Base-by-base conservation (phyloP, 2,329 filamentous ascomycete species). In the Aspergillus glaucus region DNA sequence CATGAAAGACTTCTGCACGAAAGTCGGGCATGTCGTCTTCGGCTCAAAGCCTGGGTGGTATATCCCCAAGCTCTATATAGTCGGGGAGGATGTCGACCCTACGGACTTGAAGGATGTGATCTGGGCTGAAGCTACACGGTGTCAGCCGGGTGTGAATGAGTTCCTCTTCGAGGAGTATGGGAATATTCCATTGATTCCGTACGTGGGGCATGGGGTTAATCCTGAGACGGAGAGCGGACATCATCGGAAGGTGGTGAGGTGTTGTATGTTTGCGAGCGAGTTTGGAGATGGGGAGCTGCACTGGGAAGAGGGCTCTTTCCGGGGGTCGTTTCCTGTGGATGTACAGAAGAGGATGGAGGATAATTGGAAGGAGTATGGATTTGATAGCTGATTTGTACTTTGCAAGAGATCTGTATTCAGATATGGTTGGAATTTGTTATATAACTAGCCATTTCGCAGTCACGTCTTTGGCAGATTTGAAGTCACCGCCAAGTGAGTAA, bases 401-500 rank as follows among this genome's bases (percentile, higher is more conserved):
- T 34, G 17, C 34, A 39, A 17, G n/a, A 39, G 36, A 39, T 39
- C 6, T 39, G 10, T 19, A 9, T 15, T 39, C 19, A 17, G 6
- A 39, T 39, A 15, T 39, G 1, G n/a, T 6, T 4, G 36, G 19
- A 6, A 15, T 39, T 14, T 6, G 52, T 64, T 53, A 78, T 51
- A 80, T 64, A 42, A 80, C 74, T 49, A 85, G 66, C 68, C 77
- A 86, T 57, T 75, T 71, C 53, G 80, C 75, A 4, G 84, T 84
- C 45, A 91, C 68, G 22, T 68, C 70, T 62, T 75, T 76, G 9
- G 86, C 86, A 12, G 78, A 75, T 49, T 76, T 71, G 14, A 77
- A 63, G 65, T 89, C 84, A 12, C 85, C 87, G 47, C 76, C 77
- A 41, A 84, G 69, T 10, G 79, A 75, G 63, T 85, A 85, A 44